These are phyloP conservation scores for Musa troglodytarum DNA, from an alignment of 176 grass and related monocot genomes.

Conservation along the genomic window DNA sequence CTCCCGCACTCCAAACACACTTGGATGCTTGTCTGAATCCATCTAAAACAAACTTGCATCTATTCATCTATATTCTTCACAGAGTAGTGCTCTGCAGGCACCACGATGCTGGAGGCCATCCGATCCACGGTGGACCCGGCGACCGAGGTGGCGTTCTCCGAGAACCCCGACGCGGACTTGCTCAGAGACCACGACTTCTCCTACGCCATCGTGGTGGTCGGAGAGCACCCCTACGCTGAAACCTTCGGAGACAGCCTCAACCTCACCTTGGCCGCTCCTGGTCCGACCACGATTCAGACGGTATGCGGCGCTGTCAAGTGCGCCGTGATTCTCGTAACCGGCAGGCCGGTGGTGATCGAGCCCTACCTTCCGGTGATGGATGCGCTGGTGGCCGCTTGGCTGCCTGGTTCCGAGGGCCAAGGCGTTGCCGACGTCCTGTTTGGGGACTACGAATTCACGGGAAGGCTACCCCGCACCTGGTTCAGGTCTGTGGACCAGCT, in stretches of 20 bases:
- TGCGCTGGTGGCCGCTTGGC: conserved; percentile 79
- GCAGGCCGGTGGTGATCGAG: conserved; percentile 74
- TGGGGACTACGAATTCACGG: conserved; percentile 79
- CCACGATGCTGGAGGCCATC: conserved; percentile 77
- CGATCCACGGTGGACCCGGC: conserved; percentile 63
- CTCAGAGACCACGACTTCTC: conserved; percentile 60
- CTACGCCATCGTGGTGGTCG: conserved; percentile 72
- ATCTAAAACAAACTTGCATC: background rate
- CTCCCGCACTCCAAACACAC: no score
- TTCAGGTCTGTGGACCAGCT: conserved; percentile 94
- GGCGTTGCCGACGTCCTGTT: conserved; percentile 83
- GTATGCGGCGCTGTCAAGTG: conserved; percentile 56
- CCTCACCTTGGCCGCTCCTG: conserved; percentile 86
- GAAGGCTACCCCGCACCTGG: conserved; percentile 85
- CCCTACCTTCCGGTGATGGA: conserved; percentile 44
- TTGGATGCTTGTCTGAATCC: no score
- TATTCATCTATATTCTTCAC: background rate
- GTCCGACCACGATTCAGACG: conserved; percentile 56
- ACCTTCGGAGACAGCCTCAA: conserved; percentile 76
- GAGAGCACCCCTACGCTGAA: conserved; percentile 85
- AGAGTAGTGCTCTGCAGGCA: conserved; percentile 25
- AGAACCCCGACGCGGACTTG: conserved; percentile 65
- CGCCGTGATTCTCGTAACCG: conserved; percentile 62
- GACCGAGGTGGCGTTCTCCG: conserved; percentile 64
- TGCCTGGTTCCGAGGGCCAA: conserved; percentile 72